Evolutionary conservation across 345 rosid species (phyloP), one percentile per base, ranked within the genome.

Genomic region (Turnera subulata): DNA sequence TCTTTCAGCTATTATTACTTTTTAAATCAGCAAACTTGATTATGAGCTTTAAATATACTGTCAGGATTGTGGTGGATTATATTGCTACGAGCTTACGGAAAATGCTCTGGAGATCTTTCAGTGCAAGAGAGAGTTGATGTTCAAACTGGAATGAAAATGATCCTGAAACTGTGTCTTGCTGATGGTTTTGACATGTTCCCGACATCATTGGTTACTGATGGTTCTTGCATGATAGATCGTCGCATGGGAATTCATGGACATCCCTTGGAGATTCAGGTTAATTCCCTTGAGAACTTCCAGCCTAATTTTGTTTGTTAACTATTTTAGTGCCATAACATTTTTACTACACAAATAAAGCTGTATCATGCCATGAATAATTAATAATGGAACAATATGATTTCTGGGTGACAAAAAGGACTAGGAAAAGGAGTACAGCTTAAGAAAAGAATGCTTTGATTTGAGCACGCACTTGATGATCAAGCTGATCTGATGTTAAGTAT

Each of bases 231-330:
- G 97, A 85, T 91, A 69, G 97, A 91, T 72, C 84, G 97, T 0
- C 85, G 91, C 19, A 91, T 87, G 97, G 96, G 97, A 66, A 85
- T 91, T 69, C 97, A 87, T 33, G 97, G 97, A 22, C 97, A 87
- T 58, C 96, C 97, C 51, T 81, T 91, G 46, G 97, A 91, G 78
- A 91, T 91, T 68, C 94, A 87, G 91, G 71, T 67, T 53, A 7
- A 33, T 22, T 29, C 35, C 35, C 35, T 29, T 29, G 35, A 29
- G n/a, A 29, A 29, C 35, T 29, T 29, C 8, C 8, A 29, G 35
- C 35, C 35, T 3, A 29, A 29, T 3, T 29, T 29, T 29, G 35
- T 29, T 29, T 29, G n/a, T 29, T 29, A 4, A 29, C 35, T 29
- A 29, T 29, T 29, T 29, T 29, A 29, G 4, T 8, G 4, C 5